A percentile compares a stretch with the other conserved stretches of the same genome.
Conservation (phyloP, 2,329 filamentous ascomycete species). For the Cladophialophora psammophila region DNA sequence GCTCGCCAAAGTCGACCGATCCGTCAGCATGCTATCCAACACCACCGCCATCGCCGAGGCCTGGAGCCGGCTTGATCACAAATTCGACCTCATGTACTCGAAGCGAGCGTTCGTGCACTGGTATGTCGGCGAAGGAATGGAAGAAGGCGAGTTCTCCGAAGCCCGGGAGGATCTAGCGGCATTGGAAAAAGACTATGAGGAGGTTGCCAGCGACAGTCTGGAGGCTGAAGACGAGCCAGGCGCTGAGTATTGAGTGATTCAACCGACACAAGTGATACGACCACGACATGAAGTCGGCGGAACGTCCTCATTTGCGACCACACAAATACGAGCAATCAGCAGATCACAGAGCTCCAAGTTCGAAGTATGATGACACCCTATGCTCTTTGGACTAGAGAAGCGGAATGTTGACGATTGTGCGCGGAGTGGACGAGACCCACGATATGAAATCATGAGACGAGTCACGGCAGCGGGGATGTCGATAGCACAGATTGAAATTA, state of each 20-base stretch:
- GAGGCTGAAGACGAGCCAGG: slow-evolving; percentile 63
- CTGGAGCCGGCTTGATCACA: slow-evolving; percentile 70
- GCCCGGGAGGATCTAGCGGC: slow-evolving; percentile 85
- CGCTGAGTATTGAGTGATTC: slow-evolving; percentile 31
- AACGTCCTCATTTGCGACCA: slow-evolving; percentile 1
- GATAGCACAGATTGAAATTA: slow-evolving; percentile 27
- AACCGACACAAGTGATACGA: neutral
- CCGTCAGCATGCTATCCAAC: slow-evolving; percentile 70
- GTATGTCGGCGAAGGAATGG: slow-evolving; percentile 89
- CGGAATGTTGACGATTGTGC: slow-evolving; percentile 5
- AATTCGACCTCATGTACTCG: slow-evolving; percentile 74
- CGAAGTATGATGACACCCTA: neutral
- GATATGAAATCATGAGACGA: slow-evolving; percentile 26
- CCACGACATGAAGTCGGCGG: neutral
- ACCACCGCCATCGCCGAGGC: slow-evolving; percentile 72
- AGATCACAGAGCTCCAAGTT: neutral
- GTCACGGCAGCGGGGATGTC: slow-evolving; percentile 10
- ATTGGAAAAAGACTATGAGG: slow-evolving; percentile 85
- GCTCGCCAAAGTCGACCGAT: slow-evolving; percentile 62
- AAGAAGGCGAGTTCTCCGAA: slow-evolving; percentile 89
- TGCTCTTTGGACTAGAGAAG: slow-evolving; percentile 1
- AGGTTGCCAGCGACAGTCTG: slow-evolving; percentile 74
- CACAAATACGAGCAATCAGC: neutral
- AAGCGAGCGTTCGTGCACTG: slow-evolving; percentile 75
- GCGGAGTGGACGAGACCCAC: slow-evolving; percentile 9